Evolutionary conservation across 2,329 filamentous ascomycete genomes (phyloP).

Genomic region (Cytospora piceicola): DNA sequence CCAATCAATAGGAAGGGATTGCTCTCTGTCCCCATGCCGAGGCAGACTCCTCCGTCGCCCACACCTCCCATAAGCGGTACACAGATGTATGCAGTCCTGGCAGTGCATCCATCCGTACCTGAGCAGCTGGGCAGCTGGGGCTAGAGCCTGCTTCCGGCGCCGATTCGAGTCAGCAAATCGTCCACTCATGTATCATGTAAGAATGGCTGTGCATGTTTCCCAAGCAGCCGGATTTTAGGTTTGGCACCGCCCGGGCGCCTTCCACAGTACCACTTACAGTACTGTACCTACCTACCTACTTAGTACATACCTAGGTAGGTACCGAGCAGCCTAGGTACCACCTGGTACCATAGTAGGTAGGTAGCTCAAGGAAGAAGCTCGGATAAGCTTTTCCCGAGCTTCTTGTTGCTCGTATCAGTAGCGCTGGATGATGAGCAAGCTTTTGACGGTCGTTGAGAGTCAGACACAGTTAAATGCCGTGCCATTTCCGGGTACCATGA

Average conservation of each 20-base stretch:
- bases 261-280: not conserved
- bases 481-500: not conserved
- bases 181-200: constrained; percentile 19
- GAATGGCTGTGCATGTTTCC: not conserved
- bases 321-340: no score
- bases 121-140: no score
- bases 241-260: not conserved
- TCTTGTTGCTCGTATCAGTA: not conserved
- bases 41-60: not conserved
- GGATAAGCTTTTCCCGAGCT: no score
- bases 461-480: not conserved
- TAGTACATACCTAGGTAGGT: no score
- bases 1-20: constrained; percentile 7
- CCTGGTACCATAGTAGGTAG: no score
- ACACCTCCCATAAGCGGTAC: no score
- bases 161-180: constrained; percentile 17
- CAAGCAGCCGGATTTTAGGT: not conserved
- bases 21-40: constrained; percentile 14
- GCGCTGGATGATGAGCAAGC: not conserved
- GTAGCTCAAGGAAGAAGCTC: not conserved
- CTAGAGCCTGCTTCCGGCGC: constrained; percentile 11
- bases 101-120: no score
- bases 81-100: no score
- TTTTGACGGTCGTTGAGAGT: not conserved
- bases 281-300: not conserved